These are phyloP conservation scores for Pochonia chlamydosporia DNA, from an alignment of 2,329 filamentous ascomycete genomes.

Conservation along the genomic window DNA sequence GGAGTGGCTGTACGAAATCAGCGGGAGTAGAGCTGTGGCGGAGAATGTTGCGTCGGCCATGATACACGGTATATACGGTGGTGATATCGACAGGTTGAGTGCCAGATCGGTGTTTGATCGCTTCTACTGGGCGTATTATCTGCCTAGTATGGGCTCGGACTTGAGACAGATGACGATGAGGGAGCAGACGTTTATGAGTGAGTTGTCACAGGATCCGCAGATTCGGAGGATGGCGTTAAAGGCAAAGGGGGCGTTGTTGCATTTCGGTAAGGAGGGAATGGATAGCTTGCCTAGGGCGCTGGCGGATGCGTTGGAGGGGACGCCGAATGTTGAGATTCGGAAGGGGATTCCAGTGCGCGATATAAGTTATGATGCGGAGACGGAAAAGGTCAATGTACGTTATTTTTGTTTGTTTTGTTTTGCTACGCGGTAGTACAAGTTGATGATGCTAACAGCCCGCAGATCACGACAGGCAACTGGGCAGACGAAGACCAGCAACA, in stretches of 20 bases:
- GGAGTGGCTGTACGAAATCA: slow-evolving; percentile 28
- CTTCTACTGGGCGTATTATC: slow-evolving; percentile 24
- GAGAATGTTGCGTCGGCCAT: slow-evolving; percentile 72
- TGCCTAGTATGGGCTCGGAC: slow-evolving; percentile 25
- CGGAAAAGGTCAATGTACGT: slow-evolving; percentile 37
- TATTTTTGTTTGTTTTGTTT: no score
- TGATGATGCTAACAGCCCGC: no score
- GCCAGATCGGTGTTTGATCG: slow-evolving; percentile 49
- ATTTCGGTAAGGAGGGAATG: slow-evolving; percentile 51
- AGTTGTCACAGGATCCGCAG: slow-evolving; percentile 21
- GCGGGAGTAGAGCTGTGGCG: slow-evolving; percentile 36
- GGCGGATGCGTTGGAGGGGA: slow-evolving; percentile 39
- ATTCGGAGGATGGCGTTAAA: slow-evolving; percentile 24
- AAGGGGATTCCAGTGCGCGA: slow-evolving; percentile 40
- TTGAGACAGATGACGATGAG: slow-evolving; percentile 32
- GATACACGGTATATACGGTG: slow-evolving; percentile 87
- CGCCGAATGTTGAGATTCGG: slow-evolving; percentile 55
- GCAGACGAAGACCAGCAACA: background rate
- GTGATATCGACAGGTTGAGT: slow-evolving; percentile 78
- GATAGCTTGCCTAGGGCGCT: slow-evolving; percentile 53
- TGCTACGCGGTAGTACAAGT: no score
- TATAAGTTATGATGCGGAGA: slow-evolving; percentile 33
- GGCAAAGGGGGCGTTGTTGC: slow-evolving; percentile 25
- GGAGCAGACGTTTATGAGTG: slow-evolving; percentile 23
- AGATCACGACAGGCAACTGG: slow-evolving; percentile 13